Evolutionary conservation across 2,329 filamentous ascomycete genomes (phyloP).

Genomic region (Pseudogymnoascus sp.): DNA sequence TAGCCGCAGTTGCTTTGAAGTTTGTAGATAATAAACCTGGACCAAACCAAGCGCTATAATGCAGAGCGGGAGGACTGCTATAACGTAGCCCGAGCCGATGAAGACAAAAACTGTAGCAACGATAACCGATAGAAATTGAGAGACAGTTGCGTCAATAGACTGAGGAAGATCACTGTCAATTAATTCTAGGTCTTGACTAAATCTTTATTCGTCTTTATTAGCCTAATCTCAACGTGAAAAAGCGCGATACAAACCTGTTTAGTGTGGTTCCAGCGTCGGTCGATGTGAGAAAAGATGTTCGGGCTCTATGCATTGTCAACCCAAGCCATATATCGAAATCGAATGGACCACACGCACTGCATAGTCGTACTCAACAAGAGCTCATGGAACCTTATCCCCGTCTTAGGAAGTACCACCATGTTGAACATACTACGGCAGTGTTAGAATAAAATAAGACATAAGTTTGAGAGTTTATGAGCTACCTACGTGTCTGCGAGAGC

Average conservation of each 20-base stretch:
- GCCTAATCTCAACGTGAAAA: not conserved
- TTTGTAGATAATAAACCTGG: slow-evolving; percentile 38
- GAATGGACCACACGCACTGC: not conserved
- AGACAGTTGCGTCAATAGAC: not conserved
- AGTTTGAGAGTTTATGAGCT: not conserved
- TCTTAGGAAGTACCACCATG: not conserved
- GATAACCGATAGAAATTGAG: not conserved
- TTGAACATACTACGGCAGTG: not conserved
- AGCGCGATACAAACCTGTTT: slow-evolving; percentile 32
- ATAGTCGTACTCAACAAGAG: slow-evolving; percentile 1
- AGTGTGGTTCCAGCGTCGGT: slow-evolving; percentile 37
- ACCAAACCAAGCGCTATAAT: slow-evolving; percentile 1
- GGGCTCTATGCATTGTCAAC: slow-evolving; percentile 35
- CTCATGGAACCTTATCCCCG: not conserved
- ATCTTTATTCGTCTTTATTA: slow-evolving; percentile 22
- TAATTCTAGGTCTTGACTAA: slow-evolving; percentile 36
- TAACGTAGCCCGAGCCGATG: not conserved
- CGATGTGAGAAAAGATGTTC: slow-evolving; percentile 35
- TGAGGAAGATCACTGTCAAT: slow-evolving; percentile 24
- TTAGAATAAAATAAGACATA: not conserved
- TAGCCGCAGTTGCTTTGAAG: slow-evolving; percentile 38
- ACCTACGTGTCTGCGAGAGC: not conserved
- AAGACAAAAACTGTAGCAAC: not conserved
- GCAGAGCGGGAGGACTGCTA: not conserved
- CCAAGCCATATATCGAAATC: not conserved